phyloP scores from a whole-genome alignment of 305 asterid species.

The Plantago lanceolata region DNA sequence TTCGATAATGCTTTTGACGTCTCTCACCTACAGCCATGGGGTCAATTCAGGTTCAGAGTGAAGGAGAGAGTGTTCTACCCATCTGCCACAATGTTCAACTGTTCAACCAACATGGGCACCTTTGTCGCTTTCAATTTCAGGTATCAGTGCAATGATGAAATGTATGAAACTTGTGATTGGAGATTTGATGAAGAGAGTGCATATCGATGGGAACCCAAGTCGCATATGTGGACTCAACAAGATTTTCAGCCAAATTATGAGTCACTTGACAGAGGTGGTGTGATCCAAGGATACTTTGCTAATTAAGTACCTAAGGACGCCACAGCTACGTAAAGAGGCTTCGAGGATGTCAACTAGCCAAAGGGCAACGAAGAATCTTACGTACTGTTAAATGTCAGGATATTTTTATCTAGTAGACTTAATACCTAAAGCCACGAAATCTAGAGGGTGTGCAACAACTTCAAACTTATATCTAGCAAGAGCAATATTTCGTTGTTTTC shows the following conservation, averaged over 20 bases:
- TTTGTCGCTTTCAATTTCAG: slow-evolving; percentile 45
- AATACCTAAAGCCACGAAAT: not conserved
- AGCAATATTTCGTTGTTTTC: not conserved
- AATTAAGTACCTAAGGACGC: slow-evolving; percentile 24
- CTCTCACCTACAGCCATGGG: slow-evolving; percentile 41
- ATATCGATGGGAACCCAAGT: slow-evolving; percentile 34
- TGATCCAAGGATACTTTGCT: slow-evolving; percentile 43
- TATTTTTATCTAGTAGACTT: not conserved
- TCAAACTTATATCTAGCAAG: not conserved
- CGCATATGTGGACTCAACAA: slow-evolving; percentile 11
- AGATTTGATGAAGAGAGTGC: slow-evolving; percentile 44
- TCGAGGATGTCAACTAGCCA: not conserved
- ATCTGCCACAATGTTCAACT: slow-evolving; percentile 64
- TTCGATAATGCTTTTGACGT: slow-evolving; percentile 32
- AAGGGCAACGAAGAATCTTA: not conserved
- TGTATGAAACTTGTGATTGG: slow-evolving; percentile 43
- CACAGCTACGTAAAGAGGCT: not conserved
- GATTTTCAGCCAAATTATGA: slow-evolving; percentile 66
- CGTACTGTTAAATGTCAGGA: not conserved
- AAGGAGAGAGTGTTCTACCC: slow-evolving; percentile 28
- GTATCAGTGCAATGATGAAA: slow-evolving; percentile 32
- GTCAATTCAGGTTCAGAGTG: slow-evolving; percentile 34
- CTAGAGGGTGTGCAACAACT: not conserved
- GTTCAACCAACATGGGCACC: slow-evolving; percentile 79
- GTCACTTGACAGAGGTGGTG: slow-evolving; percentile 66